These are phyloP conservation scores for Ceratobasidium sp. DNA, from an alignment of 1,284 basidiomycete species.

Conservation along the genomic window DNA sequence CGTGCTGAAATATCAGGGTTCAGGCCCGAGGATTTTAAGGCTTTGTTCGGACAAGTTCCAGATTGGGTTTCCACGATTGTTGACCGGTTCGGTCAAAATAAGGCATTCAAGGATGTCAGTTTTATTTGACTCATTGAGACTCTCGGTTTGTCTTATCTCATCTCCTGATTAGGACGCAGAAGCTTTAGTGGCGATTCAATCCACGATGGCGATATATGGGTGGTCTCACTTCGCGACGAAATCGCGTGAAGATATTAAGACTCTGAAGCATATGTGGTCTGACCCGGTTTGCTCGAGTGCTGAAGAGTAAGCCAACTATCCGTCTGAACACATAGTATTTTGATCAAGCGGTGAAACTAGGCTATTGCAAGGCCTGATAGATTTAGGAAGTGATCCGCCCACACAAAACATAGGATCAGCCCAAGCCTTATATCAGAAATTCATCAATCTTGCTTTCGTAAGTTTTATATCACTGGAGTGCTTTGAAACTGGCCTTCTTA, in stretches of 20 bases:
- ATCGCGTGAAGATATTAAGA: not conserved
- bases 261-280: not conserved
- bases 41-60: too few relatives aligned
- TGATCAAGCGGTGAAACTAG: not conserved
- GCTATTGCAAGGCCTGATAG: not conserved
- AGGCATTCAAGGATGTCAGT: not conserved
- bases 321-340: not conserved
- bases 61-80: too few relatives aligned
- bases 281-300: not conserved
- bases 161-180: not conserved
- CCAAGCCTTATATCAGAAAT: not conserved
- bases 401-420: not conserved
- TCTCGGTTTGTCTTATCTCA: not conserved
- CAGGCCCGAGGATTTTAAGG: too few relatives aligned
- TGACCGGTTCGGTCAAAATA: not conserved
- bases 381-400: not conserved
- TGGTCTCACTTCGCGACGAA: not conserved
- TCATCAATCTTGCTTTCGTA: not conserved
- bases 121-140: not conserved
- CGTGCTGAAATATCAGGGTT: too few relatives aligned
- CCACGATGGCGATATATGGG: conserved; percentile 1
- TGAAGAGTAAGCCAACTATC: not conserved
- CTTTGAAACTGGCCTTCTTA: not conserved
- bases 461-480: not conserved
- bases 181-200: not conserved